Percentiles rank a stretch among this genome's conserved stretches.
Conservation (phyloP, 768 basidiomycete genomes). For the Leccinum fibrillosum region DNA sequence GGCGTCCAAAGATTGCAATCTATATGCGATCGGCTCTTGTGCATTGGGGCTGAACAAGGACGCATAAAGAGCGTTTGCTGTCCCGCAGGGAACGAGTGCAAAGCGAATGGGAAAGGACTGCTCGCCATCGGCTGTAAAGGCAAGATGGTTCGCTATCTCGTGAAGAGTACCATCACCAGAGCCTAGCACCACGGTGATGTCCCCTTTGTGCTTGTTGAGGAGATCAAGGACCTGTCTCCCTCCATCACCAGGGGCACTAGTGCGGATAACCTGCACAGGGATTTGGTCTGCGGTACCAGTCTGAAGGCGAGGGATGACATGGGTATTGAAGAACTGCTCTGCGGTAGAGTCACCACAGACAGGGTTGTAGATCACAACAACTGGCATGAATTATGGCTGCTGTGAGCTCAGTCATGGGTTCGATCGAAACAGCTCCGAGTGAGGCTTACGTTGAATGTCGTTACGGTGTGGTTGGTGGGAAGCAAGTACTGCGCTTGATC, state of each 20-base stretch:
- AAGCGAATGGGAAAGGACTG: slow-evolving; percentile 34
- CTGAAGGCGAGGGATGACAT: slow-evolving; percentile 63
- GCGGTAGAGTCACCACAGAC: slow-evolving; percentile 62
- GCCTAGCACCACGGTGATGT: slow-evolving; percentile 52
- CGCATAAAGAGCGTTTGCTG: slow-evolving; percentile 89
- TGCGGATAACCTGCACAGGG: slow-evolving; percentile 40
- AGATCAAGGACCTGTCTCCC: slow-evolving; percentile 43
- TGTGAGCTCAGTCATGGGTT: not conserved
- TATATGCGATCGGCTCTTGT: slow-evolving; percentile 35
- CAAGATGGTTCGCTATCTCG: slow-evolving; percentile 72
- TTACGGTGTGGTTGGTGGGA: not conserved
- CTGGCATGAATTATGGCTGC: slow-evolving; percentile 35
- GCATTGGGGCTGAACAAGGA: slow-evolving; percentile 62
- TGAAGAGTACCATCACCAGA: slow-evolving; percentile 94
- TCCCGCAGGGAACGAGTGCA: slow-evolving; percentile 71
- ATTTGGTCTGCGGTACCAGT: slow-evolving; percentile 28
- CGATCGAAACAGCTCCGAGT: not conserved
- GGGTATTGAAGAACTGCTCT: slow-evolving; percentile 49
- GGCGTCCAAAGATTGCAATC: slow-evolving; percentile 53
- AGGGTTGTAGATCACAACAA: slow-evolving; percentile 75
- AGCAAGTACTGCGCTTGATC: not conserved
- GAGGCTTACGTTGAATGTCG: slow-evolving; percentile 5
- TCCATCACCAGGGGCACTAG: slow-evolving; percentile 53
- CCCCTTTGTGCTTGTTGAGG: slow-evolving; percentile 32
- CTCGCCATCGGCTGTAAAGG: slow-evolving; percentile 15